A percentile compares a stretch with the other conserved stretches of the same genome.
Evolutionary conservation across 164 flowering plant species (phyloP).

Genomic region (Tinospora cordifolia): DNA sequence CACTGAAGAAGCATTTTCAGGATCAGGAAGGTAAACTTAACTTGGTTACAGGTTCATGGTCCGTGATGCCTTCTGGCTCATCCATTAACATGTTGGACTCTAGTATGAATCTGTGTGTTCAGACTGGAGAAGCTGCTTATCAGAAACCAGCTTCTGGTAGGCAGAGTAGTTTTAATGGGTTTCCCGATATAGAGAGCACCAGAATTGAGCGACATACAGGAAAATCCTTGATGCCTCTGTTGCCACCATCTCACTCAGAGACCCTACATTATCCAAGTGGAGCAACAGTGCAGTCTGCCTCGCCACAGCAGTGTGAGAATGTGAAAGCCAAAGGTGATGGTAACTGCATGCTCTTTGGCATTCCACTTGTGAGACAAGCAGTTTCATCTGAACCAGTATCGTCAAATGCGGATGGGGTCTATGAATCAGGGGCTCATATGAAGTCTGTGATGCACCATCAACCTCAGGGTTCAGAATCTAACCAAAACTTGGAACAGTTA

Average conservation of each 20-base stretch:
- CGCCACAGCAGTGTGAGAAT: conserved; percentile 25
- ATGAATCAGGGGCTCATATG: conserved; percentile 18
- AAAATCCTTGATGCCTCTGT: conserved; percentile 46
- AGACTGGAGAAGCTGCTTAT: conserved; percentile 31
- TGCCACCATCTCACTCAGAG: conserved; percentile 27
- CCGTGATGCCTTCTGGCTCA: conserved; percentile 40
- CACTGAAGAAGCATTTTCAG: conserved; percentile 27
- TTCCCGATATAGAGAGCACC: conserved; percentile 28
- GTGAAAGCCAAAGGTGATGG: conserved; percentile 42
- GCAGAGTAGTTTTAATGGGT: conserved; percentile 35
- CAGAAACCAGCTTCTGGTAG: conserved; percentile 32
- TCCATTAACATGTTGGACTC: conserved; percentile 48
- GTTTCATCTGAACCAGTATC: conserved; percentile 25
- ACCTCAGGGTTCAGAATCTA: conserved; percentile 25
- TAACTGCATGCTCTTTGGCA: conserved; percentile 70
- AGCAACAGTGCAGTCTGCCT: conserved; percentile 15
- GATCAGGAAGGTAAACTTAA: conserved; percentile 42
- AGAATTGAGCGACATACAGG: conserved; percentile 43
- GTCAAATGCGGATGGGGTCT: conserved; percentile 14
- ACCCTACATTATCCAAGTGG: conserved; percentile 29
- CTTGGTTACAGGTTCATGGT: conserved; percentile 34
- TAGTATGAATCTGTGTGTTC: conserved; percentile 24
- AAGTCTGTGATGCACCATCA: conserved; percentile 17
- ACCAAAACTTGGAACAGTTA: conserved; percentile 37
- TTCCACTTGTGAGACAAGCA: conserved; percentile 38